Base-by-base conservation (phyloP, 2,329 filamentous ascomycete species). In the Phialemoniopsis sp. region DNA sequence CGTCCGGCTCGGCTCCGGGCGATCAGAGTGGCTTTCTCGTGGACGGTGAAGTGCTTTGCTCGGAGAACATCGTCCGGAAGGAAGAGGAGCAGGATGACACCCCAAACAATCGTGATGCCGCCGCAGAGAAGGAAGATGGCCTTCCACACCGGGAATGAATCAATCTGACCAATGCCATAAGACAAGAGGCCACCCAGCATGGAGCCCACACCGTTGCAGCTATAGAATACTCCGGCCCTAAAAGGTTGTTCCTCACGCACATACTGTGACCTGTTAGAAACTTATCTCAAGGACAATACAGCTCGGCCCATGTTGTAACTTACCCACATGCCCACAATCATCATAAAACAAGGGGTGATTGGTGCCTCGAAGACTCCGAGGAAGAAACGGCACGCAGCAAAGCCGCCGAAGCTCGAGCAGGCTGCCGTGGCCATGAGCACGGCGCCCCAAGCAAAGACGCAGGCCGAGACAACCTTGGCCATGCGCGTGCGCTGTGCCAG, bases 1-100 rank as follows among this genome's bases (percentile, higher is more conserved):
- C 64, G 58, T 46, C 80, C 78, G 5, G 55, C 57, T 1, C 68
- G 62, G 1, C 78, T 68, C 17, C 76, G 67, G 35, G 72, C 69
- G 12, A 76, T 63, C 5, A 74, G 74, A 13, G 80, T 67, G 3
- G 60, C 60, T 37, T 72, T 73, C 52, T 87, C 80, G 35, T 75
- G 67, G 1, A 64, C 53, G 5, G 61, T 71, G 29, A 88, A 67
- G 52, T 80, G 85, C 43, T 72, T 75, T 3, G 81, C 78, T 0
- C 73, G 80, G 15, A 78, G 70, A 0, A 80, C 79, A 3, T 72
- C 66, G 51, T 87, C 79, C 1, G 82, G 77, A 2, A 87, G 64
- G 31, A 78, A 54, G 46, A 78, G 70, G 57, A 75, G 72, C 13
- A 74, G 74, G 3, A 72, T 55, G 8, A 81, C 55, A 1, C 76